Evolutionary conservation across 306 rosid genomes (phyloP).

Genomic region (Fragaria vesca): DNA sequence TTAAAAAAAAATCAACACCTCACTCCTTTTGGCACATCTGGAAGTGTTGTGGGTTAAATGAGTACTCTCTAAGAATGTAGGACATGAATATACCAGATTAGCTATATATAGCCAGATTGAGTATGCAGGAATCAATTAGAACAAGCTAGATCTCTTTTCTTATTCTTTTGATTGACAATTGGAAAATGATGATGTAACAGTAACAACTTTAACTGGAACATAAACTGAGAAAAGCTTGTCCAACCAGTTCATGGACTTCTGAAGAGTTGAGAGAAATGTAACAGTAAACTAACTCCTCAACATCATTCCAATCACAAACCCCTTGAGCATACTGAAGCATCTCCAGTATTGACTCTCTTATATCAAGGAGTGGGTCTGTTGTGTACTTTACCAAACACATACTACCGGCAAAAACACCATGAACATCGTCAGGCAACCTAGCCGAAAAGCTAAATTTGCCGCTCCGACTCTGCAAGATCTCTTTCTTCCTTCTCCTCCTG

Average conservation of each 20-base stretch:
- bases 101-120: no score
- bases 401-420: slow-evolving; percentile 35
- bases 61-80: no score
- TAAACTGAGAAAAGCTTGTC: slow-evolving; percentile 36
- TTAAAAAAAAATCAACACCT: no score
- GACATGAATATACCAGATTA: no score
- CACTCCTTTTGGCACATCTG: no score
- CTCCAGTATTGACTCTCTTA: slow-evolving; percentile 36
- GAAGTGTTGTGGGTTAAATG: no score
- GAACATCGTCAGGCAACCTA: slow-evolving; percentile 38
- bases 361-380: slow-evolving; percentile 27
- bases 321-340: slow-evolving; percentile 28
- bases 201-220: not conserved
- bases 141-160: no score
- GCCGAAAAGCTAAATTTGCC: slow-evolving; percentile 40
- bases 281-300: slow-evolving; percentile 47
- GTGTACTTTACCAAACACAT: slow-evolving; percentile 35
- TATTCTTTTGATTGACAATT: no score
- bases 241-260: slow-evolving; percentile 28
- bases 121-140: no score
- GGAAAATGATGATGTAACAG: not conserved
- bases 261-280: slow-evolving; percentile 45
- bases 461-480: slow-evolving; percentile 1
- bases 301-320: slow-evolving; percentile 36
- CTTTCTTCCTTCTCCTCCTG: slow-evolving; percentile 6